These are phyloP conservation scores for Mortierella sp. DNA, from an alignment of 371 early-diverging fungal genomes.

Conservation along the genomic window DNA sequence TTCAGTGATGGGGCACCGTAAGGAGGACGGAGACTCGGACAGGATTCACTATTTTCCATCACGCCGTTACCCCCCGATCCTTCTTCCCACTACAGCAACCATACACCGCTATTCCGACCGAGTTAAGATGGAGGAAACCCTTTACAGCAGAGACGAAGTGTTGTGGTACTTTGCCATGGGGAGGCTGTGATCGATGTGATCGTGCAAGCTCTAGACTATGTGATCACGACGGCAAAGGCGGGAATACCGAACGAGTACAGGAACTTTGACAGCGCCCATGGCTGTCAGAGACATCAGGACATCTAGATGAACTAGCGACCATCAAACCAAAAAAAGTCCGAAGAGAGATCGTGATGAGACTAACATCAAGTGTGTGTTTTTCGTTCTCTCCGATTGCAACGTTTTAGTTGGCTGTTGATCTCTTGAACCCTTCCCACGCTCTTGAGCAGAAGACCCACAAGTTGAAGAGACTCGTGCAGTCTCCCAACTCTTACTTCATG, in stretches of 20 bases:
- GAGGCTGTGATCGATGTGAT: slow-evolving; percentile 16
- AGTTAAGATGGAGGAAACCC: not conserved
- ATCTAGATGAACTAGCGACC: not conserved
- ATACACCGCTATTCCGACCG: not conserved
- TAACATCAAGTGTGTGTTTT: slow-evolving; percentile 24
- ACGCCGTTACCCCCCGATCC: not conserved
- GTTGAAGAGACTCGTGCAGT: slow-evolving; percentile 99
- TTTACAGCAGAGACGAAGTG: not conserved
- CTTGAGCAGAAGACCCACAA: slow-evolving; percentile 97
- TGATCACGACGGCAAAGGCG: not conserved
- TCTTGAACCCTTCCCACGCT: slow-evolving; percentile 98
- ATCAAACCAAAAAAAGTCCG: not conserved
- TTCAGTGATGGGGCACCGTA: too few relatives aligned
- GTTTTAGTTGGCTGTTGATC: slow-evolving; percentile 96
- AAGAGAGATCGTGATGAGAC: slow-evolving; percentile 17
- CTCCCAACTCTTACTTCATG: slow-evolving; percentile 99
- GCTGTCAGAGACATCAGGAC: not conserved
- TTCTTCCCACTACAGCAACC: not conserved
- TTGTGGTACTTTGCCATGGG: not conserved
- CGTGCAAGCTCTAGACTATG: not conserved
- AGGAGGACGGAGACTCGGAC: not conserved
- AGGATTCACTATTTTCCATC: not conserved
- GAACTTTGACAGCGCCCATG: not conserved
- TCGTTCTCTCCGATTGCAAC: not conserved
- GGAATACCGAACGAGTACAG: not conserved